These are phyloP conservation scores for Catenaria anguillulae DNA, from an alignment of 371 early-diverging fungal species.

Conservation along the genomic window DNA sequence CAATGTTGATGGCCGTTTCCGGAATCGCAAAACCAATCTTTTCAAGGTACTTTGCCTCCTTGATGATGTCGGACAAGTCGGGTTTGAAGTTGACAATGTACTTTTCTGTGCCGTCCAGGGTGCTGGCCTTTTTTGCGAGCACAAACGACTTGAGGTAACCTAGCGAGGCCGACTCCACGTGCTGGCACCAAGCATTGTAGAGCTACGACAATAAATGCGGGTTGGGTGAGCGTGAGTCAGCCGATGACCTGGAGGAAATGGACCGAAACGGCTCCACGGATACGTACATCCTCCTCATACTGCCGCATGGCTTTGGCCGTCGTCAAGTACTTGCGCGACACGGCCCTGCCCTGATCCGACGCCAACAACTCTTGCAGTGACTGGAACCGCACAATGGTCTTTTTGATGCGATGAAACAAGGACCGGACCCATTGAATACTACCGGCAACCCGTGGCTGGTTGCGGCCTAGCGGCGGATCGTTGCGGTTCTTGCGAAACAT, in stretches of 20 bases:
- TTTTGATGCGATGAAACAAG: conserved; percentile 37
- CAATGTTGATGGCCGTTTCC: conserved; percentile 39
- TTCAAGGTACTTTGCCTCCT: conserved; percentile 42
- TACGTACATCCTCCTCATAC: conserved; percentile 31
- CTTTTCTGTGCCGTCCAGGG: conserved; percentile 10
- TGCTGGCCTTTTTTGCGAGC: conserved; percentile 10
- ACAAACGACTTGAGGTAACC: conserved; percentile 34
- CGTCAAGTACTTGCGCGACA: conserved; percentile 34
- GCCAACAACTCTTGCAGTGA: conserved; percentile 40
- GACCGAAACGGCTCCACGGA: not conserved
- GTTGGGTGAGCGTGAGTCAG: too few species aligned
- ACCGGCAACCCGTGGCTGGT: conserved; percentile 38
- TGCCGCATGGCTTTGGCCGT: conserved; percentile 39
- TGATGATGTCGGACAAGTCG: conserved; percentile 36
- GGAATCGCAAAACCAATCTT: conserved; percentile 34
- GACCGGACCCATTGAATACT: conserved; percentile 37
- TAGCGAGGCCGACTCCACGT: conserved; percentile 32
- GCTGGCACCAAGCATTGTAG: conserved; percentile 32
- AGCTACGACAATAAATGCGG: too few species aligned
- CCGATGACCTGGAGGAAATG: too few species aligned
- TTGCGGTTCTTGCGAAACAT: conserved; percentile 31
- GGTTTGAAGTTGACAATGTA: conserved; percentile 32
- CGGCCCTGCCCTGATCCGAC: conserved; percentile 35
- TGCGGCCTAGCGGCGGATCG: conserved; percentile 33
- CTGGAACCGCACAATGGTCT: conserved; percentile 40